Percentiles rank a stretch among this genome's conserved stretches.
Conservation (phyloP, 148 eudicot genomes). For the Tetragonia tetragonoides region DNA sequence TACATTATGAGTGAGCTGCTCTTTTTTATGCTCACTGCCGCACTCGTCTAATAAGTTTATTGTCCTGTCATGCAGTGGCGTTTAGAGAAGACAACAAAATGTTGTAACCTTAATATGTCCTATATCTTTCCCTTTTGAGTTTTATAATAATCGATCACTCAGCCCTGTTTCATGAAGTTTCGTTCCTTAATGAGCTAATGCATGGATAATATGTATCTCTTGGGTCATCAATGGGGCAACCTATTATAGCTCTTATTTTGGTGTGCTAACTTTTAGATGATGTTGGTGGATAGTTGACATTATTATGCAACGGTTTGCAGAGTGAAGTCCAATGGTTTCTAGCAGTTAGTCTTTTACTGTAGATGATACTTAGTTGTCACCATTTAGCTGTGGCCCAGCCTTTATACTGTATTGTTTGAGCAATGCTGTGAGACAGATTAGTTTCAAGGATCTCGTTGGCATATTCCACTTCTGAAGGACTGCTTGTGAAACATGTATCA, state of each 20-base stretch:
- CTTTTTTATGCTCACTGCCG: background rate
- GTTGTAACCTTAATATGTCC: slow-evolving; percentile 1
- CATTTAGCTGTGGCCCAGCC: slow-evolving; percentile 13
- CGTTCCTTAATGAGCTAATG: slow-evolving; percentile 1
- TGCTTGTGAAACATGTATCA: slow-evolving; percentile 14
- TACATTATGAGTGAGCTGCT: background rate
- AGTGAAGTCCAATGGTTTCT: background rate
- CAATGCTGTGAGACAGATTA: slow-evolving; percentile 31
- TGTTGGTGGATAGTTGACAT: slow-evolving; percentile 10
- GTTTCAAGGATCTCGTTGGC: slow-evolving; percentile 19
- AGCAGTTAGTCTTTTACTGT: slow-evolving; percentile 1
- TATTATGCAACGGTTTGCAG: background rate
- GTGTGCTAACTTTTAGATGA: background rate
- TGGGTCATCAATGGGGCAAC: background rate
- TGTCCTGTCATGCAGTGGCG: background rate
- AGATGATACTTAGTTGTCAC: background rate
- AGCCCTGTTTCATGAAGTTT: background rate
- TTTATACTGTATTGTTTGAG: slow-evolving; percentile 17
- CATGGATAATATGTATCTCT: background rate
- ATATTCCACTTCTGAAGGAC: slow-evolving; percentile 17
- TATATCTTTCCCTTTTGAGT: background rate
- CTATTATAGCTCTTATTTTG: background rate
- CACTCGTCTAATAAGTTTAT: background rate
- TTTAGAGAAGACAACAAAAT: background rate
- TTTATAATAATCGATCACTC: background rate